Conservation (phyloP, 2,329 filamentous ascomycete genomes). For the Cladophialophora exuberans region DNA sequence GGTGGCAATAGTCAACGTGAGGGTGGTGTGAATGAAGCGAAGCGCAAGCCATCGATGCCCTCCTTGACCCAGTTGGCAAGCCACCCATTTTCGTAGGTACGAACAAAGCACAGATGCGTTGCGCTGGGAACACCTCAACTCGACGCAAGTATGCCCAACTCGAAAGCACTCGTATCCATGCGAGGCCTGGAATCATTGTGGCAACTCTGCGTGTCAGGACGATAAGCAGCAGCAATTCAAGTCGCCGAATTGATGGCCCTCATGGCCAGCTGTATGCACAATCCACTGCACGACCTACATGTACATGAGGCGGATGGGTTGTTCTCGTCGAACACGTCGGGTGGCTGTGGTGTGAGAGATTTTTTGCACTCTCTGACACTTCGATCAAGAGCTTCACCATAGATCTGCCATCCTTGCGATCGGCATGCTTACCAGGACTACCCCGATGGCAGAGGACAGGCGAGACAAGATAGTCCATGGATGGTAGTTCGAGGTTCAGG, state of each 20-base stretch:
- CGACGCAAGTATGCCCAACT: not conserved
- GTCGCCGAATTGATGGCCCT: not conserved
- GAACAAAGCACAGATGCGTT: not conserved
- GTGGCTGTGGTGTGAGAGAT: no score
- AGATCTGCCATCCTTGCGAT: no score
- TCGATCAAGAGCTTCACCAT: no score
- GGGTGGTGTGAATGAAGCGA: not conserved
- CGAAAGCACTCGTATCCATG: conserved; percentile 5
- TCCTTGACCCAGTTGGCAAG: not conserved
- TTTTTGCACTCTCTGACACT: no score
- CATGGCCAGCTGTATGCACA: conserved; percentile 2
- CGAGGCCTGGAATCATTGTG: conserved; percentile 6
- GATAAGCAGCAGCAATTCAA: conserved; percentile 12
- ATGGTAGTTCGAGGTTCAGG: no score
- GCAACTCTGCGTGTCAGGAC: conserved; percentile 13
- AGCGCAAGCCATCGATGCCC: not conserved
- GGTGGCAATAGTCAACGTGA: no score
- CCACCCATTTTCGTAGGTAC: no score
- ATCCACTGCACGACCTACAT: conserved; percentile 16
- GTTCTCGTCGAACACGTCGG: not conserved
- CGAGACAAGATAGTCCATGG: no score
- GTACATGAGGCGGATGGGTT: conserved; percentile 6
- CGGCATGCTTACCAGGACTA: no score
- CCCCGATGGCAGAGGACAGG: no score
- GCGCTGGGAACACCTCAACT: not conserved